Conservation (phyloP, 163 green algal species). For the Prototheca stagnorum region DNA sequence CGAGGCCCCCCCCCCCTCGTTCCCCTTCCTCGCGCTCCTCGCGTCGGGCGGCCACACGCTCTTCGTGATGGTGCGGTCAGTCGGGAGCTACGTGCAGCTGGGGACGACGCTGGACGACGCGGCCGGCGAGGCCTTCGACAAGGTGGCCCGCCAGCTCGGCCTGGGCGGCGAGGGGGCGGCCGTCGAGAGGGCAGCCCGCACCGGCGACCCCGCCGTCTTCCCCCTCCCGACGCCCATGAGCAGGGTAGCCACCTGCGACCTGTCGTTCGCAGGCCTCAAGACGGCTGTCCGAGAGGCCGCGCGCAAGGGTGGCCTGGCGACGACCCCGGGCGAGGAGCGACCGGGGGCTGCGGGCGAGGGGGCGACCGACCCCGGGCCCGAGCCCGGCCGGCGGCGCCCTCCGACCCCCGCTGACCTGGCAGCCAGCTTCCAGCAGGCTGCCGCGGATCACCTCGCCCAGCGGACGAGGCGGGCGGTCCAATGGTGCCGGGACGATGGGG, state of each 20-base stretch:
- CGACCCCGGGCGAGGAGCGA: not conserved
- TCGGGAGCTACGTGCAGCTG: constrained; percentile 77
- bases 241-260: constrained; percentile 65
- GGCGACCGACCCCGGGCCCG: not conserved
- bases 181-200: constrained; percentile 50
- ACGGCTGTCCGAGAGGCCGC: constrained; percentile 66
- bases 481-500: constrained; percentile 49
- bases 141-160: constrained; percentile 79
- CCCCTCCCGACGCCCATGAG: constrained; percentile 63
- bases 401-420: constrained; percentile 66
- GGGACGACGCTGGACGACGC: constrained; percentile 88
- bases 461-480: constrained; percentile 37
- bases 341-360: not conserved
- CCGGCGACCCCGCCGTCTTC: constrained; percentile 51
- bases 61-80: constrained; percentile 65
- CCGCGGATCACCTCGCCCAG: constrained; percentile 71
- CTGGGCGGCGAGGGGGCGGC: constrained; percentile 67
- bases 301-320: constrained; percentile 23
- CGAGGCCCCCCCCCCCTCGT: too few relatives aligned
- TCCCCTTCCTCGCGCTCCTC: constrained; percentile 93
- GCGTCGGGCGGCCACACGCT: constrained; percentile 92
- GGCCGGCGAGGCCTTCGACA: constrained; percentile 92
- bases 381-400: constrained; percentile 1
- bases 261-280: constrained; percentile 90
- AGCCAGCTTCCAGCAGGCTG: constrained; percentile 80